phyloP scores from a whole-genome alignment of 495 filamentous ascomycete species.

The Endocarpon pusillum region DNA sequence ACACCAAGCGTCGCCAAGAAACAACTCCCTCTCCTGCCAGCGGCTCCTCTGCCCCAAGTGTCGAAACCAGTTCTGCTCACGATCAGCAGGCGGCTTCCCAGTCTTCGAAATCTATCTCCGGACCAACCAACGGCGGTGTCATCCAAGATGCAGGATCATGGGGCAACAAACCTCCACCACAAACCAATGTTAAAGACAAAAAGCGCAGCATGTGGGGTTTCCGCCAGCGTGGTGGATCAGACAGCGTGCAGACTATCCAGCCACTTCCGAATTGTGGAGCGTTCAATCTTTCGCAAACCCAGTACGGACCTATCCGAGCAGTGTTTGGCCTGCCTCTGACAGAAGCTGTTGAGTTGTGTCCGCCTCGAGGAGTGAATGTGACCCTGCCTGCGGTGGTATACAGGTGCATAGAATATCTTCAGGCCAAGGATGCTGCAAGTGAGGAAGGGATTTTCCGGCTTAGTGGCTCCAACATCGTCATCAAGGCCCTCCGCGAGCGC shows the following conservation, averaged over 20 bases:
- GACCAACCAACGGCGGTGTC: conserved; percentile 65
- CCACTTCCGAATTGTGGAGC: no score
- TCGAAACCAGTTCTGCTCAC: conserved; percentile 8
- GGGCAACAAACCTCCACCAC: conserved; percentile 52
- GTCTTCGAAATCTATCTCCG: conserved; percentile 56
- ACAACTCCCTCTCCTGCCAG: conserved; percentile 27
- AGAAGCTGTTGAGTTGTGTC: conserved; percentile 70
- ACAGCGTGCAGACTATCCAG: conserved; percentile 29
- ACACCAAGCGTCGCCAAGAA: conserved; percentile 13
- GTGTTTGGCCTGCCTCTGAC: conserved; percentile 76
- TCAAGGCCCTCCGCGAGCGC: conserved; percentile 74
- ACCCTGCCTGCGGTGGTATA: conserved; percentile 90
- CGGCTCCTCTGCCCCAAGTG: conserved; percentile 14
- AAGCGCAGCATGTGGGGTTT: conserved; percentile 95
- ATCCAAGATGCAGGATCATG: conserved; percentile 78
- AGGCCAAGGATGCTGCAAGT: conserved; percentile 58
- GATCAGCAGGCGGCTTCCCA: conserved; percentile 15
- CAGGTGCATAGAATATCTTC: conserved; percentile 87
- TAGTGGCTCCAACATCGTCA: conserved; percentile 84
- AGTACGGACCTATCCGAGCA: conserved; percentile 39
- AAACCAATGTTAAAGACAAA: conserved; percentile 49
- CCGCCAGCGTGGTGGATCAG: conserved; percentile 46
- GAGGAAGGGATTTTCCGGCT: conserved; percentile 96
- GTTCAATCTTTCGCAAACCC: conserved; percentile 19
- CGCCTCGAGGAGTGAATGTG: conserved; percentile 50